Conservation (phyloP, 257 asterid species). For the Ilex aquifolium region DNA sequence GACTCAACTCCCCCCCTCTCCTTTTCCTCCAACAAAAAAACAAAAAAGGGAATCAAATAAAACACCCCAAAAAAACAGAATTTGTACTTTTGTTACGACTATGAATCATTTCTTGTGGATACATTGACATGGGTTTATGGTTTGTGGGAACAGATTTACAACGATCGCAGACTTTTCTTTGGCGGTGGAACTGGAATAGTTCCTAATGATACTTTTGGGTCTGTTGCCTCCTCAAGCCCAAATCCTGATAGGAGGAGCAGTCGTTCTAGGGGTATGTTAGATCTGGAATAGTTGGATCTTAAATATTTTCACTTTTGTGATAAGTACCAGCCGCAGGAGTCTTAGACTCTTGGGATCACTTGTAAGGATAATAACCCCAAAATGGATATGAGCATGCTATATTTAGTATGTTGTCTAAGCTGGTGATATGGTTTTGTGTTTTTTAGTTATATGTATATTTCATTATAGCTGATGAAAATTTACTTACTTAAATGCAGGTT, state of each 20-base stretch:
- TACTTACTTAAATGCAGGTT: slow-evolving; percentile 37
- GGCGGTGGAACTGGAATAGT: slow-evolving; percentile 85
- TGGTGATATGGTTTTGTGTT: no score
- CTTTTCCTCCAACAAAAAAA: no score
- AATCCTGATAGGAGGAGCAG: slow-evolving; percentile 73
- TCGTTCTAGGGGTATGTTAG: slow-evolving; percentile 69
- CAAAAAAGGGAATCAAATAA: no score
- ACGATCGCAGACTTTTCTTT: slow-evolving; percentile 81
- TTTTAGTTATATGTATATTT: no score
- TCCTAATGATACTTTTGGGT: slow-evolving; percentile 65
- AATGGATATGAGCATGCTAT: neutral
- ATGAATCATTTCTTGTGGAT: neutral
- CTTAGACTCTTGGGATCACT: neutral
- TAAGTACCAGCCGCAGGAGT: neutral
- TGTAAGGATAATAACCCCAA: neutral
- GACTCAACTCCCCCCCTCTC: no score
- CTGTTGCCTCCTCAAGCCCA: slow-evolving; percentile 45
- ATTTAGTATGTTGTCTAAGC: neutral
- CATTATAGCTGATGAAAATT: no score
- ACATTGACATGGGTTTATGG: slow-evolving; percentile 25
- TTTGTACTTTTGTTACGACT: no score
- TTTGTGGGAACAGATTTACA: slow-evolving; percentile 63
- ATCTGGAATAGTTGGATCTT: neutral
- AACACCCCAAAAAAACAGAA: no score
- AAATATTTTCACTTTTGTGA: no score